phyloP scores from a whole-genome alignment of 2,329 filamentous ascomycete genomes.

The Fusarium cicatricum region DNA sequence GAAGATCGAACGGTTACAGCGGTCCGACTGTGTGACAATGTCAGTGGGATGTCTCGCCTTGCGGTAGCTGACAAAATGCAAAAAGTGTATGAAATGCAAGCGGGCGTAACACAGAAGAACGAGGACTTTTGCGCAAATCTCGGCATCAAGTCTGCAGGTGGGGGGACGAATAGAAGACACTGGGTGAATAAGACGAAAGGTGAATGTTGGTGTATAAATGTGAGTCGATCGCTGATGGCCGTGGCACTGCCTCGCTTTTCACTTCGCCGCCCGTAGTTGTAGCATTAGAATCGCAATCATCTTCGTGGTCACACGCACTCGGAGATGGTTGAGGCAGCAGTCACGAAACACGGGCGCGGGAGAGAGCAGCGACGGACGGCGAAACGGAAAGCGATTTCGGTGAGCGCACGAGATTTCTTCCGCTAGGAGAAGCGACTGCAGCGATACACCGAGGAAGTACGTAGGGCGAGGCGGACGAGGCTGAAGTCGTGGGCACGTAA shows the following conservation, averaged over 20 bases:
- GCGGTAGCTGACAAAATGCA: slow-evolving; percentile 18
- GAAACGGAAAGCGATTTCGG: slow-evolving; percentile 12
- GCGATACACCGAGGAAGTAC: slow-evolving; percentile 16
- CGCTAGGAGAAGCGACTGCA: slow-evolving; percentile 11
- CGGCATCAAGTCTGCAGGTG: slow-evolving; percentile 7
- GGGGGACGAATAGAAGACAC: slow-evolving; percentile 1
- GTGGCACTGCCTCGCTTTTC: slow-evolving; percentile 28
- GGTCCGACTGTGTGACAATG: slow-evolving; percentile 35
- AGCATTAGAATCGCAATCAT: slow-evolving; percentile 26
- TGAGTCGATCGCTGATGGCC: slow-evolving; percentile 21
- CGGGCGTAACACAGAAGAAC: slow-evolving; percentile 7
- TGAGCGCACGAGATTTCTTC: slow-evolving; percentile 20
- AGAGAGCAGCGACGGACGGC: slow-evolving; percentile 19
- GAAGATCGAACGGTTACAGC: slow-evolving; percentile 21
- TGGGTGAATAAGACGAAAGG: slow-evolving; percentile 1
- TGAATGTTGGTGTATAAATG: slow-evolving; percentile 10
- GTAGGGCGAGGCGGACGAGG: slow-evolving; percentile 9
- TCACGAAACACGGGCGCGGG: slow-evolving; percentile 34
- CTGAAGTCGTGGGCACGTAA: slow-evolving; percentile 1
- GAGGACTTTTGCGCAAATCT: slow-evolving; percentile 12
- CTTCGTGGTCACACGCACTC: slow-evolving; percentile 37
- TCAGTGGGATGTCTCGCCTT: slow-evolving; percentile 30
- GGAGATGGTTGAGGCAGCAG: slow-evolving; percentile 33
- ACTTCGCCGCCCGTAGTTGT: slow-evolving; percentile 20
- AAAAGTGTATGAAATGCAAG: slow-evolving; percentile 13